Percentiles rank a stretch among this genome's conserved stretches.
phyloP scores from a whole-genome alignment of 2,329 filamentous ascomycete species.

The Cladophialophora psammophila region DNA sequence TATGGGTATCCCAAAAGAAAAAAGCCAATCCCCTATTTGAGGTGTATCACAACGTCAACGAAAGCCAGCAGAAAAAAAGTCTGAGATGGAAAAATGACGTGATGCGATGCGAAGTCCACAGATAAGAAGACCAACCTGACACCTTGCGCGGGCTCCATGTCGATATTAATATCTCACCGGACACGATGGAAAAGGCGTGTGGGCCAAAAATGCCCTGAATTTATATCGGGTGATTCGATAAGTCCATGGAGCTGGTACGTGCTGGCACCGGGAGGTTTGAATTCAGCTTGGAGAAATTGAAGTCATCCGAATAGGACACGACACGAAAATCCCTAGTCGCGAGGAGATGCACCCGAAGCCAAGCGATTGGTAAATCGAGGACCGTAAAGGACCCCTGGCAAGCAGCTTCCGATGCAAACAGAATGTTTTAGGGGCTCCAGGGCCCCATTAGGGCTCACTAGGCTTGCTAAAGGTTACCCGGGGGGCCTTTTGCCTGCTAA shows the following conservation, averaged over 20 bases:
- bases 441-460: not conserved
- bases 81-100: conserved; percentile 23
- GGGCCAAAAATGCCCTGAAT: conserved; percentile 9
- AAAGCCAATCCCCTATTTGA: not conserved
- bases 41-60: conserved; percentile 5
- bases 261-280: conserved; percentile 17
- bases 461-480: not conserved
- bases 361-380: conserved; percentile 18
- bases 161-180: conserved; percentile 16
- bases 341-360: not conserved
- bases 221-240: conserved; percentile 16
- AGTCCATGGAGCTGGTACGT: conserved; percentile 6
- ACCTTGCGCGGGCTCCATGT: conserved; percentile 13
- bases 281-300: conserved; percentile 14
- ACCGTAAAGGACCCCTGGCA: conserved; percentile 1
- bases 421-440: not conserved
- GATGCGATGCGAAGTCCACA: conserved; percentile 11
- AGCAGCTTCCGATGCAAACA: conserved; percentile 17
- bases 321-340: conserved; percentile 13
- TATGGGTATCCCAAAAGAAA: conserved; percentile 3
- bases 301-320: conserved; percentile 10
- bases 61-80: conserved; percentile 8
- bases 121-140: conserved; percentile 16
- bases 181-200: conserved; percentile 7
- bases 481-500: not conserved